Evolutionary conservation across 2,329 filamentous ascomycete species (phyloP), one percentile per base, ranked within the genome.

Genomic region (Colletotrichum sp.): DNA sequence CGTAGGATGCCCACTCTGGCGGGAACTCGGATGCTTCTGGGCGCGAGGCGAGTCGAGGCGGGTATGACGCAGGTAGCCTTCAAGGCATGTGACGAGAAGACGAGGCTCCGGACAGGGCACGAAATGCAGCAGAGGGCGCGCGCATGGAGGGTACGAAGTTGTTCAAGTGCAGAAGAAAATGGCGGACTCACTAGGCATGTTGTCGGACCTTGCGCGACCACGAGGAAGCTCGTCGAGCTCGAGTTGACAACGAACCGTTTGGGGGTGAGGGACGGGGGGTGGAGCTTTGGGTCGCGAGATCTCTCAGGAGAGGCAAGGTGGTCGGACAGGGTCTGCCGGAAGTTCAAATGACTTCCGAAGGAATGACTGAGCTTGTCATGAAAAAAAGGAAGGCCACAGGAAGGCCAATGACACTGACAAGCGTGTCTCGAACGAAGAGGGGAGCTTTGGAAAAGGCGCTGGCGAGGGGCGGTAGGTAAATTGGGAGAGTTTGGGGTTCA

Each of bases 111-210:
- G 70, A 24, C 34, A 39, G 32, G 21, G 44, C 30, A 66, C 52
- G 44, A 66, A 34, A 60, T 30, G 59, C n/a, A 32, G 44, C 26
- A 76, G 68, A 76, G 26, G 34, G 49, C 59, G 59, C 64, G 62
- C 65, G 75, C 72, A 72, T 72, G 62, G 68, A 71, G 57, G 26
- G 49, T 28, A 57, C 28, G 36, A 36, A 16, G 36, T 9, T 62
- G n/a, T 5, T n/a, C 32, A 16, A 36, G 60, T 21, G 15, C 15
- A 39, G 49, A 63, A 69, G 44, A 39, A 68, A 30, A 69, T 39
- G 68, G 32, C 60, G 49, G 52, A 80, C 79, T 79, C 76, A 80
- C 79, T 77, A 72, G 79, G 77, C 79, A 80, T 80, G 66, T 79
- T 78, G 76, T 77, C 65, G 70, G 72, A 49, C 69, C 72, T 78